A percentile compares a stretch with the other conserved stretches of the same genome.
Conservation (phyloP, 257 asterid genomes). For the Solanum clarkiae region DNA sequence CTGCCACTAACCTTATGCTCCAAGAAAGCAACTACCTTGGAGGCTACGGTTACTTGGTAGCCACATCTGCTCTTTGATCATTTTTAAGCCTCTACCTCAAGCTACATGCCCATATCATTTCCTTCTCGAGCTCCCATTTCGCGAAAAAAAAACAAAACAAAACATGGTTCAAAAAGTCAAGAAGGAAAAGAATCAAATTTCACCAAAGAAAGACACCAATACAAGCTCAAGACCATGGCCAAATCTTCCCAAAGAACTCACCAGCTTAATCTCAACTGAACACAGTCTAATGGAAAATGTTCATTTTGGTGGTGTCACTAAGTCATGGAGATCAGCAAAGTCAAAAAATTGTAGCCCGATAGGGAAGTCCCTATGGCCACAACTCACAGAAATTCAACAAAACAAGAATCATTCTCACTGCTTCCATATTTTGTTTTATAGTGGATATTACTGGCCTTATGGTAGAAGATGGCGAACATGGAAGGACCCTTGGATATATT, state of each 20-base stretch:
- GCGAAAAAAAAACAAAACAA: background rate
- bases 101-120: background rate
- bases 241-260: slow-evolving; percentile 21
- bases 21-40: background rate
- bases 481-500: background rate
- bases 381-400: slow-evolving; percentile 2
- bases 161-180: background rate
- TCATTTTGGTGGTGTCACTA: slow-evolving; percentile 12
- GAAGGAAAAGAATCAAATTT: background rate
- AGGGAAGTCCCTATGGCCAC: background rate
- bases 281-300: slow-evolving; percentile 3
- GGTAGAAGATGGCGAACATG: background rate
- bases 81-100: background rate
- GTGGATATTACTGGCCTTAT: background rate
- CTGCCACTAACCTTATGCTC: background rate
- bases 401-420: background rate
- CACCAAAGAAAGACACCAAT: background rate
- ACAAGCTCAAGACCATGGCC: slow-evolving; percentile 14
- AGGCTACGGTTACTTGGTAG: background rate
- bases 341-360: background rate
- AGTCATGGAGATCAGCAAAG: slow-evolving; percentile 20
- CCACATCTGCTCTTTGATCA: background rate
- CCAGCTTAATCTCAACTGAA: slow-evolving; percentile 3
- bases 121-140: background rate
- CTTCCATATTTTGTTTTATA: background rate